Evolutionary conservation across 1,284 basidiomycete genomes (phyloP), one percentile per base, ranked within the genome.

Genomic region (Clitocybe nebularis): DNA sequence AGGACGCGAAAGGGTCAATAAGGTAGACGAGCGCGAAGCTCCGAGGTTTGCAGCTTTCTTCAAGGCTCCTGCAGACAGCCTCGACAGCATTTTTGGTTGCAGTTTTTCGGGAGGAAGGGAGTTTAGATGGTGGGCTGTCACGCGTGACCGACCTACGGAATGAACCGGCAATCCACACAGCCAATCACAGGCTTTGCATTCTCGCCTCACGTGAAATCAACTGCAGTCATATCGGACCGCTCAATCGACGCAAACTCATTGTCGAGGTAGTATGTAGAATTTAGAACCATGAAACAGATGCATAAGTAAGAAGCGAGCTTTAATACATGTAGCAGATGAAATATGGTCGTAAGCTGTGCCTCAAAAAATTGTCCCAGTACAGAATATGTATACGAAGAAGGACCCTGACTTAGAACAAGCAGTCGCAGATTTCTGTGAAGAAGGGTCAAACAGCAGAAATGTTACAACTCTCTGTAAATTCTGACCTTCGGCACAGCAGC

Each of bases 401-500:
- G 16, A 41, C 6, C 22, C 19, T 25, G 20, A 36, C 35, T 46
- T 60, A 86, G 68, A 84, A 77, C 45, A 86, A 61, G 60, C 84
- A 87, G 44, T 84, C 84, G 62, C 83, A 84, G 41, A 86, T 59
- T 67, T 87, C 84, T 87, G 62, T 36, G 13, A 14, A 22, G 26
- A 46, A 43, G 41, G 37, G 29, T 36, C 10, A 39, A 24, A 23
- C 39, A 39, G 39, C 53, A 23, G 21, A 28, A 29, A 21, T 20
- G 28, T 24, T 25, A 37, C 48, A 39, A 32, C 41, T 39, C 44
- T 32, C 40, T 6, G 24, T 9, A 20, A 49, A 32, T 17, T 65
- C 79, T 44, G 46, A 85, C 84, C 87, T 69, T 89, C 86, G 9
- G 79, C 78, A 52, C 83, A 86, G 64, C 86, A 89, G 61, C 87